These are phyloP conservation scores for Kitagawia praeruptora DNA, from an alignment of 129 eudicot genomes.

Conservation along the genomic window DNA sequence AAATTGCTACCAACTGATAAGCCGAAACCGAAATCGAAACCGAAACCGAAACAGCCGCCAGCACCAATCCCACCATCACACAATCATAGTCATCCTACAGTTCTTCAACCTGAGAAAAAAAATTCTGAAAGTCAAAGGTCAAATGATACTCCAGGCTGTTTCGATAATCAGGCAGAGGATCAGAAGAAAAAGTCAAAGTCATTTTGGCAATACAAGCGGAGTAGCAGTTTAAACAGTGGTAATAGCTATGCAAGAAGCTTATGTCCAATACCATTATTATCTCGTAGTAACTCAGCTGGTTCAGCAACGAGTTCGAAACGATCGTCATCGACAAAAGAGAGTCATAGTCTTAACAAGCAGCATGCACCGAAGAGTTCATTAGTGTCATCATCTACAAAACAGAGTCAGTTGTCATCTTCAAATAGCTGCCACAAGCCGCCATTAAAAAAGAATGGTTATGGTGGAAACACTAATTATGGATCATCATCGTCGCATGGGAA, in stretches of 20 bases:
- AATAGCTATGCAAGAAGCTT: constrained; percentile 55
- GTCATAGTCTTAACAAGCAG: constrained; percentile 22
- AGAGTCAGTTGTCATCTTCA: not conserved
- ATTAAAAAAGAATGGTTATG: constrained; percentile 36
- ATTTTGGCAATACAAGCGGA: constrained; percentile 73
- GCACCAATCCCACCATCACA: not conserved
- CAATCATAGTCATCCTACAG: not conserved
- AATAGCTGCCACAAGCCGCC: constrained; percentile 60
- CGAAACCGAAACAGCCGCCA: not conserved
- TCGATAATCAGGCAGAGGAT: not conserved
- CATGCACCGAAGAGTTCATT: constrained; percentile 13
- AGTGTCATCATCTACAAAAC: constrained; percentile 2
- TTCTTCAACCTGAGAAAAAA: not conserved
- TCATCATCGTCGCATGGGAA: constrained; percentile 5
- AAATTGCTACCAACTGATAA: constrained; percentile 50
- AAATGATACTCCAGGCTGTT: not conserved
- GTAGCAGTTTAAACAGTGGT: constrained; percentile 60
- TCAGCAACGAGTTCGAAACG: constrained; percentile 50
- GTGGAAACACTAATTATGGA: not conserved
- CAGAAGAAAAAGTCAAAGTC: constrained; percentile 36
- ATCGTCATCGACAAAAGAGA: constrained; percentile 41
- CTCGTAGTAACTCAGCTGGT: constrained; percentile 83
- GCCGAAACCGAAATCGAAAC: not conserved
- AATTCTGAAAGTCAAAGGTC: not conserved
- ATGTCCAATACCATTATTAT: constrained; percentile 66